Evolutionary conservation across 2,329 filamentous ascomycete genomes (phyloP).

Genomic region (Fusarium sambucinum): DNA sequence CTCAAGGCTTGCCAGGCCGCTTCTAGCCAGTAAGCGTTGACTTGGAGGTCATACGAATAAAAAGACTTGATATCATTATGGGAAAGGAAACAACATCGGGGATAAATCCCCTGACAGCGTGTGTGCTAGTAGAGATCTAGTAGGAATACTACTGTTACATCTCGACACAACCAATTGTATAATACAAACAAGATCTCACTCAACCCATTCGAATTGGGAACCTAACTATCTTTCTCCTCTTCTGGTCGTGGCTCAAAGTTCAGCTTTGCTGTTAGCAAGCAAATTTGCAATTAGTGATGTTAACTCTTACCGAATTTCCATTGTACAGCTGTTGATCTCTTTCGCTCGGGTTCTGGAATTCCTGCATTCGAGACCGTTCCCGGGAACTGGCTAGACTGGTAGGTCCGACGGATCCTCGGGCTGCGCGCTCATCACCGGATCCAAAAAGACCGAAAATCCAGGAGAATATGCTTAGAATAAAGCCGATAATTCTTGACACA

Average conservation of each 20-base stretch:
- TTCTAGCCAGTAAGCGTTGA: conserved; percentile 71
- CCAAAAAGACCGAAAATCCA: conserved; percentile 54
- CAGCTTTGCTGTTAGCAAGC: conserved; percentile 61
- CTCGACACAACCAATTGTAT: conserved; percentile 48
- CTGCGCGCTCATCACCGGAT: conserved; percentile 34
- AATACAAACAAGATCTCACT: conserved; percentile 47
- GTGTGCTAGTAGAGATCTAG: conserved; percentile 40
- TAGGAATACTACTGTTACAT: conserved; percentile 42
- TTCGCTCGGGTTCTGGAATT: conserved; percentile 62
- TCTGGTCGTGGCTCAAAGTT: conserved; percentile 77
- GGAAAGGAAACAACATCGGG: conserved; percentile 33
- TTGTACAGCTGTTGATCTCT: conserved; percentile 84
- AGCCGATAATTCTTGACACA: conserved; percentile 49
- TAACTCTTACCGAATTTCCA: conserved; percentile 81
- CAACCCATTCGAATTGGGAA: conserved; percentile 45
- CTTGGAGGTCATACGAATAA: conserved; percentile 2
- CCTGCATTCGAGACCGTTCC: conserved; percentile 45
- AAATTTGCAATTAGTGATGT: background rate
- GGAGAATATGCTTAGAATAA: conserved; percentile 52
- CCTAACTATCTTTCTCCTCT: conserved; percentile 57
- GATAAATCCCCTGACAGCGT: conserved; percentile 38
- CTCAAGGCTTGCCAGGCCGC: conserved; percentile 89
- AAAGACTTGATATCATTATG: conserved; percentile 18
- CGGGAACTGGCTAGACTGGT: conserved; percentile 39
- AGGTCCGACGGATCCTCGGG: conserved; percentile 1